Base-by-base conservation (phyloP, 1,139 yeast species). In the Pichia sp. region DNA sequence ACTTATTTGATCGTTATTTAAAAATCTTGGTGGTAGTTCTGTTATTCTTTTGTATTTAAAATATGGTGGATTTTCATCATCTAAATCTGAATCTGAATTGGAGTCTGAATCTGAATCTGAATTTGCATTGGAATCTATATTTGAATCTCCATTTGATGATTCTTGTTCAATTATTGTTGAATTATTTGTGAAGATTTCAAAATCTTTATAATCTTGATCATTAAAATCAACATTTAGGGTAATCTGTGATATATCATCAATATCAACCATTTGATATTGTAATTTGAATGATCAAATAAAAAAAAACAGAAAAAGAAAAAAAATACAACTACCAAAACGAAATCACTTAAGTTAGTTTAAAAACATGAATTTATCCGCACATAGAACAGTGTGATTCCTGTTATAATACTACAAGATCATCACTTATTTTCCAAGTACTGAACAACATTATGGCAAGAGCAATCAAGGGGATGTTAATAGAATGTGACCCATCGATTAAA, bases 401-500 rank as follows among this genome's bases (percentile, higher is more conserved):
- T 22, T 22, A 22, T 22, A 22, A 22, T 22, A 22, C 4, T 22
- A 22, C 25, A 4, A 4, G 25, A 22, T 22, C 25, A 22, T 22
- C 25, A 22, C 25, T 22, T 22, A 22, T 22, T 22, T 22, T 22
- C 25, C 25, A 3, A 22, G 4, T 22, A 22, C 25, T 22, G 25
- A 22, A 22, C 13, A 11, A 25, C 25, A 46, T 30, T 18, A 71
- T 71, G 74, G 71, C 73, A 4, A 63, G 72, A 50, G 73, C 73
- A 27, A 64, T 70, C 29, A 70, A 68, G 56, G 74, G 74, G 48
- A 64, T 67, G 25, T 54, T 68, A 49, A 60, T 68, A 16, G 61
- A 66, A 53, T 68, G 71, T 68, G 99, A 93, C 67, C 97, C 99
- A 1, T 88, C 97, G 0, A 90, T 93, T 57, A 77, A 84, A 57